phyloP scores from a whole-genome alignment of 192 early-diverging fungal genomes.

The Linnemannia exigua region DNA sequence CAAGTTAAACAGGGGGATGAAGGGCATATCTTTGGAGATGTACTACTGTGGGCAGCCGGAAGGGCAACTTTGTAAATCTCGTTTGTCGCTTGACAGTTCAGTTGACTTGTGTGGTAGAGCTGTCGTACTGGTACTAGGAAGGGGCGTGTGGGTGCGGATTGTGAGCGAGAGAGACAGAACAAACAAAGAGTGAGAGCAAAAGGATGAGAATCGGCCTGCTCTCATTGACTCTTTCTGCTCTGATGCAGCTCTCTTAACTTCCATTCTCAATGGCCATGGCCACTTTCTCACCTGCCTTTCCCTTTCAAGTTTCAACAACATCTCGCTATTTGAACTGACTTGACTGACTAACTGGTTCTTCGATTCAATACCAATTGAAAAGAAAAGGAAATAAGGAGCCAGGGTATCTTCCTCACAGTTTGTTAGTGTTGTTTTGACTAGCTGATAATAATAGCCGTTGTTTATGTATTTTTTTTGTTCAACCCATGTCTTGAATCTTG shows the following conservation, averaged over 20 bases:
- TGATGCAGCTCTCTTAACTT: background rate
- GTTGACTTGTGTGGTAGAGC: too few species aligned
- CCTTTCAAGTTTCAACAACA: background rate
- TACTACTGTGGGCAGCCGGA: background rate
- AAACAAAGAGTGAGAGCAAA: background rate
- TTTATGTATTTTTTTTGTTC: background rate
- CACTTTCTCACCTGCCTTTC: background rate
- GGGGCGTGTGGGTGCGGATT: background rate
- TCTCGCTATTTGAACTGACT: background rate
- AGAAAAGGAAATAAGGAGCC: background rate
- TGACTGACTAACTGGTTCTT: background rate
- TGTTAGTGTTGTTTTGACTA: background rate
- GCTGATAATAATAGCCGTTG: background rate
- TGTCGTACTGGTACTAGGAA: too few species aligned
- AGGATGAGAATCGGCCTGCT: too few species aligned
- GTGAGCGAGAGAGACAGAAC: background rate
- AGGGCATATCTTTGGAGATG: background rate
- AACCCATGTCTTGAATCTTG: constrained; percentile 3
- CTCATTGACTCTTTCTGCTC: too few species aligned
- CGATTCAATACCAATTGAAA: background rate
- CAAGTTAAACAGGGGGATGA: too few species aligned
- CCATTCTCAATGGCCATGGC: background rate
- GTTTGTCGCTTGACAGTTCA: background rate
- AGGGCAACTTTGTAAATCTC: background rate
- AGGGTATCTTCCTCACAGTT: background rate